phyloP scores from a whole-genome alignment of 441 rosid species.

The Pelargonium australe region DNA sequence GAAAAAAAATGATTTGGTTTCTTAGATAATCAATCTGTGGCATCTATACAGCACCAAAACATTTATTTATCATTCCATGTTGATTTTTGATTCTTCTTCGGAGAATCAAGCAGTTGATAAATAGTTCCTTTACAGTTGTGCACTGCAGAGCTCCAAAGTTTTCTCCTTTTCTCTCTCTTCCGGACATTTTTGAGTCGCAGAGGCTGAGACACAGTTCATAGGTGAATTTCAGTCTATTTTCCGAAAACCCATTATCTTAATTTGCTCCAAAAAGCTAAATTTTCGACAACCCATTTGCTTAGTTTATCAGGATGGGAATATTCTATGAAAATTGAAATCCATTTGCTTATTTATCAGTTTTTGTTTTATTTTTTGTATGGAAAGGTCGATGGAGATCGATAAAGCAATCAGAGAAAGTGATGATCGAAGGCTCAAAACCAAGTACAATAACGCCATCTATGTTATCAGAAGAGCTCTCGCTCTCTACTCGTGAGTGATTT shows the following conservation, averaged over 20 bases:
- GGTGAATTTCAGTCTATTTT: conserved; percentile 16
- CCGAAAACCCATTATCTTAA: conserved; percentile 1
- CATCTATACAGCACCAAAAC: conserved; percentile 13
- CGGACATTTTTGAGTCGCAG: no score
- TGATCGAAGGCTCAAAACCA: conserved; percentile 85
- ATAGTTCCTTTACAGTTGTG: background rate
- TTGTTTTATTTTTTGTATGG: conserved; percentile 9
- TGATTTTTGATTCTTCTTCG: background rate
- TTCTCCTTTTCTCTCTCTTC: background rate
- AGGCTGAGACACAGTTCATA: background rate
- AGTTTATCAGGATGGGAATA: background rate
- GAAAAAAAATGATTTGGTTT: background rate
- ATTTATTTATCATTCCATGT: background rate
- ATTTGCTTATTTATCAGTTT: conserved; percentile 20
- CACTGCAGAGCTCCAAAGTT: background rate
- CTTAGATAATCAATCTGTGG: conserved; percentile 43
- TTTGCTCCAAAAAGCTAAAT: conserved; percentile 7
- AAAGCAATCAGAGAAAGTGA: conserved; percentile 74
- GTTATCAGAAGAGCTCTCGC: conserved; percentile 85
- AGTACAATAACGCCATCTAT: conserved; percentile 83
- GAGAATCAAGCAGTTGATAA: background rate
- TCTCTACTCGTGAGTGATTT: conserved; percentile 73
- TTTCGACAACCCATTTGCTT: conserved; percentile 20
- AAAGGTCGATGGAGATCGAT: conserved; percentile 78
- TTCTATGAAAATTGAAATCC: conserved; percentile 9